Conservation (phyloP, 2,329 filamentous ascomycete species). For the Pezicula radicicola region DNA sequence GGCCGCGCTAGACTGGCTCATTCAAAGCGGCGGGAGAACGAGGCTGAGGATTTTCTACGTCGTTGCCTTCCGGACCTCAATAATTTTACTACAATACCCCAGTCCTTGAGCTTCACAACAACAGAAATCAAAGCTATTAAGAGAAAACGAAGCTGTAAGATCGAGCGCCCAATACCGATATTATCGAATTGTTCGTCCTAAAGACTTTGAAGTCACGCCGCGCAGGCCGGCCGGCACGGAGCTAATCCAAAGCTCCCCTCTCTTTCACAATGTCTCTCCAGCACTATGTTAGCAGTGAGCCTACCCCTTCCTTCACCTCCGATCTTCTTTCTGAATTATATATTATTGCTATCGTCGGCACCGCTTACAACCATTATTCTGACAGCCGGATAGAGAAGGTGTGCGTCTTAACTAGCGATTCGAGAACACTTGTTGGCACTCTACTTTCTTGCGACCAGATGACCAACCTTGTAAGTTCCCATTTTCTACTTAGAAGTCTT, state of each 20-base stretch:
- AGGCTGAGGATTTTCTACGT: not conserved
- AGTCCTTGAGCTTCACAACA: too few species aligned
- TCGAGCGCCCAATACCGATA: not conserved
- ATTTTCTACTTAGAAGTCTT: not conserved
- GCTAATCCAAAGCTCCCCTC: constrained; percentile 3
- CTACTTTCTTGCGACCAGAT: constrained; percentile 85
- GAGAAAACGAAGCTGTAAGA: not conserved
- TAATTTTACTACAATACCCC: too few species aligned
- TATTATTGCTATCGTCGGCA: constrained; percentile 4
- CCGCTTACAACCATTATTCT: constrained; percentile 30
- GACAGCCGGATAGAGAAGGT: constrained; percentile 70
- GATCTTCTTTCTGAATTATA: not conserved
- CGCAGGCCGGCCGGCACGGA: constrained; percentile 19
- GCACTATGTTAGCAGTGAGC: constrained; percentile 50
- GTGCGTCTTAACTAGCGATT: constrained; percentile 87
- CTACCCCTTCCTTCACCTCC: not conserved
- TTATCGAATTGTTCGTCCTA: constrained; percentile 1
- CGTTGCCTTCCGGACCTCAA: too few species aligned
- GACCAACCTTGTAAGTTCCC: constrained; percentile 70
- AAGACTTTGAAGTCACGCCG: constrained; percentile 12
- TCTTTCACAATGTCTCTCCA: constrained; percentile 45
- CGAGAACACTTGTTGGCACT: constrained; percentile 78
- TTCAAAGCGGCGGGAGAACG: not conserved
- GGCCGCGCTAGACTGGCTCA: not conserved
- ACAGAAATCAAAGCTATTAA: not conserved